Percentiles rank a stretch among this genome's conserved stretches.
Evolutionary conservation across 768 basidiomycete genomes (phyloP).

Genomic region (Termitomyces sp.): DNA sequence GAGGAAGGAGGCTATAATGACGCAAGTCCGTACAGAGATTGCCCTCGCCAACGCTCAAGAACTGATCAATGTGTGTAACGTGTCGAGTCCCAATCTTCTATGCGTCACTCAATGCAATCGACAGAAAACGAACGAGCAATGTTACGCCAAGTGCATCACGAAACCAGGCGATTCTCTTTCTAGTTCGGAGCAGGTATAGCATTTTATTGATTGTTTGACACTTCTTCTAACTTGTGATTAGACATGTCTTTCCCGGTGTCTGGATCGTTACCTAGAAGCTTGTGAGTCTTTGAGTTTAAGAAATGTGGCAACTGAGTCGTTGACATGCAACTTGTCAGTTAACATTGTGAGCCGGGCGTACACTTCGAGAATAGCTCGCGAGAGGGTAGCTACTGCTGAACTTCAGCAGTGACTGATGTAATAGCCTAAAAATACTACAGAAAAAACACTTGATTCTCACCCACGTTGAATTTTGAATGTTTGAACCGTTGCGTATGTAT

Average conservation of each 20-base stretch:
- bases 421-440: not conserved
- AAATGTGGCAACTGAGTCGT: not conserved
- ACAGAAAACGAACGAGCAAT: conserved; percentile 77
- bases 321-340: conserved; percentile 36
- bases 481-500: not conserved
- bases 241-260: conserved; percentile 72
- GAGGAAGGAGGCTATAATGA: conserved; percentile 54
- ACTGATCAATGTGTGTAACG: conserved; percentile 60
- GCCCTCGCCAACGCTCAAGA: conserved; percentile 74
- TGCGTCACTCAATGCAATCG: not conserved
- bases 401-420: conserved; percentile 1
- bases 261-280: conserved; percentile 81
- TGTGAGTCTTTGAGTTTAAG: conserved; percentile 44
- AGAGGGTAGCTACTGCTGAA: conserved; percentile 15
- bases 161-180: conserved; percentile 71
- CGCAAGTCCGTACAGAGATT: conserved; percentile 61
- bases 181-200: conserved; percentile 61
- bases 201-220: not conserved
- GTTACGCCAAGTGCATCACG: conserved; percentile 69
- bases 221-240: conserved; percentile 21
- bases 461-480: no score
- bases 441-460: not conserved
- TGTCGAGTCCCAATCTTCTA: not conserved
- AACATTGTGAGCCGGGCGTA: conserved; percentile 74
- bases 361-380: conserved; percentile 49